A percentile compares a stretch with the other conserved stretches of the same genome.
Evolutionary conservation across 2,329 filamentous ascomycete species (phyloP).

Genomic region (Clonostachys rhizophaga): DNA sequence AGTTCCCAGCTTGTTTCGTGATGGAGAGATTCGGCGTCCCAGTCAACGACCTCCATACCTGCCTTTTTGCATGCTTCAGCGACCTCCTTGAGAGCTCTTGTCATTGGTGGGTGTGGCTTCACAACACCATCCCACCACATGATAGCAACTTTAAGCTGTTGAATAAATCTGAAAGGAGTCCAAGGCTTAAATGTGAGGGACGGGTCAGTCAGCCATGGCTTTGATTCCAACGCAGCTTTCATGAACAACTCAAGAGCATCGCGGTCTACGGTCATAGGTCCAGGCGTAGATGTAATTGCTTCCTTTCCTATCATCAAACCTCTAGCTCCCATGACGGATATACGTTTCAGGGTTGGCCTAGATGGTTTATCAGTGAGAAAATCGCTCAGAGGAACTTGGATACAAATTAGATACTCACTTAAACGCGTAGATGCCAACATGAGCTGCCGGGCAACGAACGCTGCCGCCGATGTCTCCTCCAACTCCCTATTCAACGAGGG

Average conservation of each 20-base stretch:
- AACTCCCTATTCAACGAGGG: slow-evolving; percentile 16
- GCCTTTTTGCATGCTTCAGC: slow-evolving; percentile 40
- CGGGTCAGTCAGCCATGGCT: slow-evolving; percentile 26
- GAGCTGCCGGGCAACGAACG: slow-evolving; percentile 26
- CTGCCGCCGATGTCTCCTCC: slow-evolving; percentile 37
- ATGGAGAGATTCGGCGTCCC: slow-evolving; percentile 42
- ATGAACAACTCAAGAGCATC: slow-evolving; percentile 26
- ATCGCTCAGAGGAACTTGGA: too few species aligned
- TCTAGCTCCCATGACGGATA: slow-evolving; percentile 16
- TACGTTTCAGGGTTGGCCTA: slow-evolving; percentile 22
- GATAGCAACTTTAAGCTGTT: slow-evolving; percentile 54
- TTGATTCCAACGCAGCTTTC: slow-evolving; percentile 17
- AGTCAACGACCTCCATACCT: slow-evolving; percentile 49
- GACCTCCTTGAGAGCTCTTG: slow-evolving; percentile 49
- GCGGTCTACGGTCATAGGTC: slow-evolving; percentile 25
- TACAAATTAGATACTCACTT: slow-evolving; percentile 16
- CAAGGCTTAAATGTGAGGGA: slow-evolving; percentile 21
- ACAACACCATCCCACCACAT: slow-evolving; percentile 56
- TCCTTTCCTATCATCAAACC: slow-evolving; percentile 25
- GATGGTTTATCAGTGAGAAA: background rate
- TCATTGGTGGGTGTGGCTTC: slow-evolving; percentile 54
- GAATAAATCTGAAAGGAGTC: slow-evolving; percentile 21
- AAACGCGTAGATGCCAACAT: slow-evolving; percentile 27
- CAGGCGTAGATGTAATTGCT: slow-evolving; percentile 20
- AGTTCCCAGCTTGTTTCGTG: slow-evolving; percentile 49